Evolutionary conservation across 805 yeast genomes (phyloP), one percentile per base, ranked within the genome.

Genomic region (Suhomyces canberraensis): DNA sequence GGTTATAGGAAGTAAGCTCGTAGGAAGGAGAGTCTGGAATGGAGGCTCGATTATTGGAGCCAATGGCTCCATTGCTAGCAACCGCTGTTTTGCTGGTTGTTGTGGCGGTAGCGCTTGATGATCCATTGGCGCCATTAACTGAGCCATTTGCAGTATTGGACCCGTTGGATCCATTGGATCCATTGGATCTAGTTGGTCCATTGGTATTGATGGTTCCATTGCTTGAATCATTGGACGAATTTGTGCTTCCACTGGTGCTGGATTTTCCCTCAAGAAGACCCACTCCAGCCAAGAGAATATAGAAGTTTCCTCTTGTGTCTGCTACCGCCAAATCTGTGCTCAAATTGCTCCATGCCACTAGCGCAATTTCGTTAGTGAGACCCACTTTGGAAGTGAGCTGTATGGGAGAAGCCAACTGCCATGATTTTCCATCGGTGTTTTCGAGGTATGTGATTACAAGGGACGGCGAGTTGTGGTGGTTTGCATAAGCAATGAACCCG

Each of bases 251-350:
- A 17, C 16, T 4, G 17, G 17, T 18, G 4, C 41, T 50, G 16
- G 31, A 4, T 11, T 16, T 4, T 17, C n/a, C 18, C 51, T 51
- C 50, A 8, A 66, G 40, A 17, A 66, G 51, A 3, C 68, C 66
- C 3, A 68, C 72, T 2, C 74, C 74, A 3, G 74, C 68, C 19
- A 68, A 40, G 29, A 65, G 46, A 7, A 69, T 58, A 46, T 60
- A 67, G 39, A 69, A 65, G 42, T 81, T 78, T 2, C 96, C 96
- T 25, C 68, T 54, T 16, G 70, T 72, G 56, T 90, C 98, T 29
- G 84, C 70, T 3, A 84, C 76, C 2, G 95, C 95, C 32, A 93
- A 69, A 51, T 90, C 95, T 39, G 84, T 79, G 30, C 91, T 91
- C 1, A 81, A 66, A 32, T 79, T 77, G 40, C 93, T 81, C 89